These are phyloP conservation scores for Chaetoscypha palmicola DNA, from an alignment of 2,329 filamentous ascomycete genomes.

Conservation along the genomic window DNA sequence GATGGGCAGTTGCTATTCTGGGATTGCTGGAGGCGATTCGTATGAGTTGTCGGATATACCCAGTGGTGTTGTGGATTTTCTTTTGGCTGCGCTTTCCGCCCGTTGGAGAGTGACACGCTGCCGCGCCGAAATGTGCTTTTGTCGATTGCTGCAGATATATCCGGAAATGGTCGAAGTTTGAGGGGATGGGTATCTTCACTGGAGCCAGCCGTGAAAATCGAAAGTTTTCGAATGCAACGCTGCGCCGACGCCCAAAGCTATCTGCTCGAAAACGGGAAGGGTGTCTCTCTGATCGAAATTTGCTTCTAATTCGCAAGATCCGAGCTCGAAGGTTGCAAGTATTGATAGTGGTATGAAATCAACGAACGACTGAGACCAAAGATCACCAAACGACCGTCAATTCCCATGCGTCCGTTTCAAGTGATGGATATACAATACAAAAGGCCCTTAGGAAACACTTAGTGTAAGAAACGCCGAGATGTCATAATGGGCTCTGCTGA, in stretches of 20 bases:
- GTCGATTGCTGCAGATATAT: conserved; percentile 11
- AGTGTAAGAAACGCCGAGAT: conserved; percentile 24
- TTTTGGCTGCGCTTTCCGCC: conserved; percentile 7
- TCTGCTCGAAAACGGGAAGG: neutral
- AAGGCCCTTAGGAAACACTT: conserved; percentile 17
- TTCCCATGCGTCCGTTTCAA: conserved; percentile 19
- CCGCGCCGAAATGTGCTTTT: conserved; percentile 6
- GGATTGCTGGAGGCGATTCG: too few species aligned
- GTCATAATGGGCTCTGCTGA: conserved; percentile 15
- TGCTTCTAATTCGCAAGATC: too few species aligned
- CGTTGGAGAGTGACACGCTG: neutral
- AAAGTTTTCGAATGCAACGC: conserved; percentile 11
- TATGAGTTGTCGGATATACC: neutral
- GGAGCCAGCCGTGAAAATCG: conserved; percentile 27
- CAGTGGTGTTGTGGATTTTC: neutral
- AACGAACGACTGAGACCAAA: conserved; percentile 23
- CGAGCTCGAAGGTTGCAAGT: neutral
- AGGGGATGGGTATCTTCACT: conserved; percentile 19
- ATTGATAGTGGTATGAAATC: neutral
- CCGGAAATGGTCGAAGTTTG: conserved; percentile 8
- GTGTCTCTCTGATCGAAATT: too few species aligned
- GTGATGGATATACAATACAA: conserved; percentile 25
- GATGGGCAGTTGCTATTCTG: too few species aligned
- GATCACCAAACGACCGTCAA: conserved; percentile 23
- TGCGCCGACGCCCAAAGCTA: conserved; percentile 1